Percentiles rank a stretch among this genome's conserved stretches.
phyloP scores from a whole-genome alignment of 2,329 filamentous ascomycete species.

The Fonsecaea pedrosoi region DNA sequence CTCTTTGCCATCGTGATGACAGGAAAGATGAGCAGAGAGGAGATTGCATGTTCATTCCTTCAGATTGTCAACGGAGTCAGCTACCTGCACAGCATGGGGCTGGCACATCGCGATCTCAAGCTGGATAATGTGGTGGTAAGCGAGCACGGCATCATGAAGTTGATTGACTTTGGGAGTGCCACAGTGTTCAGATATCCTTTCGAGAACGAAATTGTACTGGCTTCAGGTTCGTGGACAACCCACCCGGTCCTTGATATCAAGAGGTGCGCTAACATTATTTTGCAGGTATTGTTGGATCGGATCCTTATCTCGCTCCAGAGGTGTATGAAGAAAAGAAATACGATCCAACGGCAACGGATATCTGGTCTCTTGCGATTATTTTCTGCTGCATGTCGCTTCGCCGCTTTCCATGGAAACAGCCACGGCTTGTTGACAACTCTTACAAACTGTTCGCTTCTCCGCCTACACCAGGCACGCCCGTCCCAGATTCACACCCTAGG shows the following conservation, averaged over 20 bases:
- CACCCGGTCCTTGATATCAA: not conserved
- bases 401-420: slow-evolving; percentile 96
- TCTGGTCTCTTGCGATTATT: slow-evolving; percentile 98
- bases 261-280: slow-evolving; percentile 19
- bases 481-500: slow-evolving; percentile 50
- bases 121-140: slow-evolving; percentile 98
- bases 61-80: slow-evolving; percentile 95
- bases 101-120: slow-evolving; percentile 94
- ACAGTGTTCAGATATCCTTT: slow-evolving; percentile 98
- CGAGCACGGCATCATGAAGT: slow-evolving; percentile 96
- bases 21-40: slow-evolving; percentile 90
- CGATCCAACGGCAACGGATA: slow-evolving; percentile 90
- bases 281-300: slow-evolving; percentile 78
- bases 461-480: slow-evolving; percentile 72
- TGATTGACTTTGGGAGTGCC: slow-evolving; percentile 98
- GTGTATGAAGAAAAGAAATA: slow-evolving; percentile 95
- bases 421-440: slow-evolving; percentile 87
- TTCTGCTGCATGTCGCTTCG: slow-evolving; percentile 98
- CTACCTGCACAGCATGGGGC: slow-evolving; percentile 91
- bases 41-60: slow-evolving; percentile 87
- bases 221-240: slow-evolving; percentile 66
- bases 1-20: slow-evolving; percentile 99
- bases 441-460: slow-evolving; percentile 90
- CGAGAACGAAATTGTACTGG: slow-evolving; percentile 82
- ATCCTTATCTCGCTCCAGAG: slow-evolving; percentile 95